A percentile compares a stretch with the other conserved stretches of the same genome.
Evolutionary conservation across 495 filamentous ascomycete species (phyloP).

Genomic region (Gamarada debralockiae): DNA sequence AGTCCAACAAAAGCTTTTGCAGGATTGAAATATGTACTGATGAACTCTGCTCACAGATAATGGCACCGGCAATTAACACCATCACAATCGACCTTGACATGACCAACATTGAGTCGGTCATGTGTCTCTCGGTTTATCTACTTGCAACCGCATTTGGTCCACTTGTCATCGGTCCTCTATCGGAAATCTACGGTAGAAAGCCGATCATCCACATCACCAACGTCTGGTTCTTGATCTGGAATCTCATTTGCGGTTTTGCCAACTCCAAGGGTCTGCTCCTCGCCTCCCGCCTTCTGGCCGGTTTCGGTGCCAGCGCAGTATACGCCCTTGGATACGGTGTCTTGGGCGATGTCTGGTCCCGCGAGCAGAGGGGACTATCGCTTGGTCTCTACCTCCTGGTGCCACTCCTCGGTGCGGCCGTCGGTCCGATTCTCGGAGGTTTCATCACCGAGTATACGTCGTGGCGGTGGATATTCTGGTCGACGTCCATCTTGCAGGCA

Average conservation of each 20-base stretch:
- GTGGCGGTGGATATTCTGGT: slow-evolving; percentile 86
- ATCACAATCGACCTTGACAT: slow-evolving; percentile 55
- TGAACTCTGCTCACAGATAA: no score
- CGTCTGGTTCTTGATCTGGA: slow-evolving; percentile 52
- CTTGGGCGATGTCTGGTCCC: slow-evolving; percentile 71
- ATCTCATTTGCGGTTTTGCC: slow-evolving; percentile 49
- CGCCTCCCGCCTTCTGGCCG: slow-evolving; percentile 52
- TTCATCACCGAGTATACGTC: slow-evolving; percentile 60
- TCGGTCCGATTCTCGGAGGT: slow-evolving; percentile 70
- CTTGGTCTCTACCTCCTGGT: slow-evolving; percentile 77
- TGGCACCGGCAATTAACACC: slow-evolving; percentile 55
- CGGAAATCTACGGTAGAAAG: slow-evolving; percentile 54
- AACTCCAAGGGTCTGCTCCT: slow-evolving; percentile 50
- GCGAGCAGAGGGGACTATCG: slow-evolving; percentile 72
- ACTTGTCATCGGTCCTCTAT: slow-evolving; percentile 50
- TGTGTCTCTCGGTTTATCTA: slow-evolving; percentile 58
- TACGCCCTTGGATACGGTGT: slow-evolving; percentile 51
- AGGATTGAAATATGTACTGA: no score
- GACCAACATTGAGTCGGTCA: slow-evolving; percentile 41
- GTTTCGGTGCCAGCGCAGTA: slow-evolving; percentile 50
- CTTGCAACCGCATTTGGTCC: slow-evolving; percentile 64
- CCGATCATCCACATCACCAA: slow-evolving; percentile 46
- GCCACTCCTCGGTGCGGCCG: slow-evolving; percentile 72
- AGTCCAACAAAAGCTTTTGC: no score
- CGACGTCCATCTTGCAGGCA: slow-evolving; percentile 69